Conservation (phyloP, 2,329 filamentous ascomycete species). For the Lasiodiplodia gonubiensis region DNA sequence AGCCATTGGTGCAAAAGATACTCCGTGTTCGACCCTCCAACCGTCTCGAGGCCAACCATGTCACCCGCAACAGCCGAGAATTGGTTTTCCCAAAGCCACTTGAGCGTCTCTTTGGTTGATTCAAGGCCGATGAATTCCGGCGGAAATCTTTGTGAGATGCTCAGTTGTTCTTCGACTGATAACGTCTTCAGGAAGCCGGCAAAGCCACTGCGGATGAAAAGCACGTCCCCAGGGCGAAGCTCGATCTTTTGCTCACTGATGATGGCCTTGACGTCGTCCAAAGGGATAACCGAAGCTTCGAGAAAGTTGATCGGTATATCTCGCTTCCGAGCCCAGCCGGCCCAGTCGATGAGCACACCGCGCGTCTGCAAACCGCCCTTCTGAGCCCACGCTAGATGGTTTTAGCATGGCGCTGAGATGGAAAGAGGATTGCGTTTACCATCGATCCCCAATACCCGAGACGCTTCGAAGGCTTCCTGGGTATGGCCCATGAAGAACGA, state of each 20-base stretch:
- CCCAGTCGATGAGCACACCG: constrained; percentile 28
- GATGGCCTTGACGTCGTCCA: not conserved
- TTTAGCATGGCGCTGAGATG: no score
- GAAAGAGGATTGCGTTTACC: not conserved
- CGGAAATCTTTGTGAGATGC: constrained; percentile 34
- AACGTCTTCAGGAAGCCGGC: constrained; percentile 40
- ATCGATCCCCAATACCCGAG: constrained; percentile 21
- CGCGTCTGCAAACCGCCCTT: constrained; percentile 27
- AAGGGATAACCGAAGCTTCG: no score
- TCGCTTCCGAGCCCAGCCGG: constrained; percentile 20
- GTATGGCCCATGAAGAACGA: constrained; percentile 47
- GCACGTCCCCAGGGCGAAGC: no score
- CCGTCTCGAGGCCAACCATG: constrained; percentile 53
- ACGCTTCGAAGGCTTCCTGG: constrained; percentile 46
- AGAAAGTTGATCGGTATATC: no score
- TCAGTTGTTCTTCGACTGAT: constrained; percentile 33
- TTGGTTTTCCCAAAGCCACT: constrained; percentile 56
- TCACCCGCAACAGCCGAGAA: constrained; percentile 56
- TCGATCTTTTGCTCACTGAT: constrained; percentile 15
- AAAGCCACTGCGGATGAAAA: constrained; percentile 40
- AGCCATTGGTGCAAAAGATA: constrained; percentile 49
- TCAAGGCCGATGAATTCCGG: constrained; percentile 50
- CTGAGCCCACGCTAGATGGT: constrained; percentile 6
- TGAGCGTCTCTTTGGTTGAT: constrained; percentile 41
- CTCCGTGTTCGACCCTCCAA: constrained; percentile 38